Evolutionary conservation across 192 early-diverging fungal species (phyloP).

Genomic region (Coemansia sp.): DNA sequence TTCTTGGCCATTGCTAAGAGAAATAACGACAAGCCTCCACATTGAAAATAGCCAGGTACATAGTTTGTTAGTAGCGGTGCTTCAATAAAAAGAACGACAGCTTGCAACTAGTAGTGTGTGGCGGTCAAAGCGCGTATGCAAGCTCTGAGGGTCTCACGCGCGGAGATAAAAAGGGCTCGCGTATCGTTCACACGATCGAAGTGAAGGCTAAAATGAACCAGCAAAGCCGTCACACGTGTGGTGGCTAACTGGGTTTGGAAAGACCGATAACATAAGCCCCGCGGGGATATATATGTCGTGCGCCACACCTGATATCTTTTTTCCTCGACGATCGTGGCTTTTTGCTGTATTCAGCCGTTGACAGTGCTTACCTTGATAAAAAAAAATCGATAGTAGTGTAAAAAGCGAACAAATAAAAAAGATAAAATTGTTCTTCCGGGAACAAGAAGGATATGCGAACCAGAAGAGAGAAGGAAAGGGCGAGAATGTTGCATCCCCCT

Average conservation of each 20-base stretch:
- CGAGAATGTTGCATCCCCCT: constrained; percentile 2
- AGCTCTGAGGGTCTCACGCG: neutral
- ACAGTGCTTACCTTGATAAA: neutral
- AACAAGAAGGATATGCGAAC: neutral
- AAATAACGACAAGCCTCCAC: neutral
- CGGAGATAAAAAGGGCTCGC: neutral
- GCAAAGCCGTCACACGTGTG: neutral
- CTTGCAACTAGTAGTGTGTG: neutral
- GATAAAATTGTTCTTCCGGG: neutral
- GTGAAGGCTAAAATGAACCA: neutral
- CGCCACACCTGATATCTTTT: neutral
- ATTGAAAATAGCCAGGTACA: neutral
- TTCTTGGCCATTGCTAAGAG: constrained; percentile 30
- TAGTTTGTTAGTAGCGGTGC: constrained; percentile 5
- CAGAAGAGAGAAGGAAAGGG: neutral
- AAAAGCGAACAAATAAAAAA: neutral
- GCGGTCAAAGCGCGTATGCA: neutral
- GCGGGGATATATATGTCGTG: neutral
- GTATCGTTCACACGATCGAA: neutral
- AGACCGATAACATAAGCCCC: neutral
- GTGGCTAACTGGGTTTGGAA: neutral
- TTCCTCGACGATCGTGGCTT: neutral
- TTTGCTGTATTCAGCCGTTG: neutral
- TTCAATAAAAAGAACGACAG: neutral
- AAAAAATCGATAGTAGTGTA: constrained; percentile 12